Conservation (phyloP, 1,284 basidiomycete genomes). For the Cutaneotrichosporon dermatis region DNA sequence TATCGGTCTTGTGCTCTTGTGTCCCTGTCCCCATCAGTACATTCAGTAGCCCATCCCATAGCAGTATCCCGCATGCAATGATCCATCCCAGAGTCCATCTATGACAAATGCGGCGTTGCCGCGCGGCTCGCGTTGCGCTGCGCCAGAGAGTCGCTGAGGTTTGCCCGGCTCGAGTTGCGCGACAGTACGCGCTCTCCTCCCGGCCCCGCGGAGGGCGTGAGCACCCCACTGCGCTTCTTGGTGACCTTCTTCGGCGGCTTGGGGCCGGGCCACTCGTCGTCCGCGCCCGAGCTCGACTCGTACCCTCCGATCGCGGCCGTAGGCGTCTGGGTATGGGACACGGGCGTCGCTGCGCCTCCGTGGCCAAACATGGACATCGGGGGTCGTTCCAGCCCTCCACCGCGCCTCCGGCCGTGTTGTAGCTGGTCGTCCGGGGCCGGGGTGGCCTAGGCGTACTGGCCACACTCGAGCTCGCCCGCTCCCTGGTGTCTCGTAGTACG, state of each 20-base stretch:
- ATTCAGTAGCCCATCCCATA: too few relatives aligned
- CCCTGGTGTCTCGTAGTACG: conserved; percentile 1
- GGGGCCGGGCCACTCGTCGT: conserved; percentile 5
- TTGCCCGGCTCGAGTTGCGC: conserved; percentile 44
- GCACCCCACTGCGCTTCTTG: conserved; percentile 13
- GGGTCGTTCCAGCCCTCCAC: conserved; percentile 48
- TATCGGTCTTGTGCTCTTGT: too few relatives aligned
- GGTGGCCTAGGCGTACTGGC: neutral
- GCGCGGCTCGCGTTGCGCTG: conserved; percentile 28
- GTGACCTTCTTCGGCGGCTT: neutral
- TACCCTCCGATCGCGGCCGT: too few relatives aligned
- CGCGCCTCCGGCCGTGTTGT: neutral
- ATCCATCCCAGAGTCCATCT: too few relatives aligned
- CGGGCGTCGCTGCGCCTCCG: neutral
- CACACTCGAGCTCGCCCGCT: neutral
- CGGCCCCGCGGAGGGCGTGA: conserved; percentile 28
- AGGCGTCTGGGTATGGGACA: neutral
- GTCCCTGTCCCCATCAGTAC: neutral
- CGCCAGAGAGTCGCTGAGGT: conserved; percentile 39
- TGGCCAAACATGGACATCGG: conserved; percentile 29
- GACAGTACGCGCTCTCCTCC: conserved; percentile 18
- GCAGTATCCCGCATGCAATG: too few relatives aligned
- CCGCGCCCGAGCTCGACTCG: conserved; percentile 6
- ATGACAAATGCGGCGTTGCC: conserved; percentile 15
- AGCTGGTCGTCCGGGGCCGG: conserved; percentile 16